Conservation (phyloP, 306 rosid genomes). For the Cercis canadensis region DNA sequence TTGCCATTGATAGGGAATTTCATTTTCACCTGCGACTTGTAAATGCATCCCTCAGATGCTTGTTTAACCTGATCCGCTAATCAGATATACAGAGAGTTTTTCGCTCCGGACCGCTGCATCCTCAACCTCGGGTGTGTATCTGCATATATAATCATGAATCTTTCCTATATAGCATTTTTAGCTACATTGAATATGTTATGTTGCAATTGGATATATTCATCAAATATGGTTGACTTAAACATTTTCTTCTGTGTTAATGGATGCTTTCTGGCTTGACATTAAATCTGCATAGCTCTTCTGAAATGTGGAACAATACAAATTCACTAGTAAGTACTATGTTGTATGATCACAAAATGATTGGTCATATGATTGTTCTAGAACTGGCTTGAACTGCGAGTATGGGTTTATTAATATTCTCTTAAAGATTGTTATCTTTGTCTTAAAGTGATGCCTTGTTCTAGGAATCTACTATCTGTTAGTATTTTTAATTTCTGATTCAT, state of each 20-base stretch:
- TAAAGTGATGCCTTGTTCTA: background rate
- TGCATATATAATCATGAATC: slow-evolving; percentile 9
- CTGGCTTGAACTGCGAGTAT: slow-evolving; percentile 11
- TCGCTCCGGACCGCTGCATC: slow-evolving; percentile 80
- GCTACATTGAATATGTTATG: slow-evolving; percentile 22
- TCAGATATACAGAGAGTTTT: slow-evolving; percentile 91
- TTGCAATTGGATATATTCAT: slow-evolving; percentile 1
- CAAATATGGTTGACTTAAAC: slow-evolving; percentile 1
- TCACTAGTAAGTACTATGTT: too few relatives aligned
- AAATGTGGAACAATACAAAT: slow-evolving; percentile 5
- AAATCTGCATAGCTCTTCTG: slow-evolving; percentile 15
- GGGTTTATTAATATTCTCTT: background rate
- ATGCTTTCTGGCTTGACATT: slow-evolving; percentile 7
- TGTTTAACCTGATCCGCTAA: slow-evolving; percentile 53
- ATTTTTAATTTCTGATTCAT: background rate
- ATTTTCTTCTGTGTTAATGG: slow-evolving; percentile 11
- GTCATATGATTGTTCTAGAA: background rate
- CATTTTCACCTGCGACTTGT: slow-evolving; percentile 6
- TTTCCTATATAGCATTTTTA: slow-evolving; percentile 26
- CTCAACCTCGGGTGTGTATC: slow-evolving; percentile 82
- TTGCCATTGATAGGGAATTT: background rate
- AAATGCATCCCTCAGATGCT: slow-evolving; percentile 11
- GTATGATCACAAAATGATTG: background rate
- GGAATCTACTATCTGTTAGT: slow-evolving; percentile 5
- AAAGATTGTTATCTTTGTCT: slow-evolving; percentile 3